Base-by-base conservation (phyloP, 1,284 basidiomycete genomes). In the Malassezia sp. region DNA sequence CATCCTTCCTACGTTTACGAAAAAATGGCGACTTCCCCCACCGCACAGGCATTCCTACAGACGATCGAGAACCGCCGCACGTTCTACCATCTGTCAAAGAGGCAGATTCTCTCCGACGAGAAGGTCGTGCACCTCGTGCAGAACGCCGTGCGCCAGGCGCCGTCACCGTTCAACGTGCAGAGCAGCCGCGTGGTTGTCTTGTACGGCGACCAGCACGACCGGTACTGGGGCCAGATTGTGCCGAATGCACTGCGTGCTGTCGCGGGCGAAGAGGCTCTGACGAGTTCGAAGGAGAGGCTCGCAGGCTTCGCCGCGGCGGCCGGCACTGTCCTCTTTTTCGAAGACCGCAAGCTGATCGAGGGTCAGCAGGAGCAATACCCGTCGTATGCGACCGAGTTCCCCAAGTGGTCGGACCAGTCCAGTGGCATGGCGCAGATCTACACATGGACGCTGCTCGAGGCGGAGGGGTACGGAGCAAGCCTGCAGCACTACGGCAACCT, bases 281-380 rank as follows among this genome's bases (percentile, higher is more conserved):
- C 59, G 12, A 32, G 42, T 7, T 57, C 60, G 6, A 35, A 54
- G 15, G 46, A 44, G 12, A 57, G 63, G 10, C 61, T 75, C 30
- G 60, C 61, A 29, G 56, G 54, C 15, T 75, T 74, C 63, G 58
- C 63, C 38, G 54, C 63, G 9, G 75, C 68, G 9, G 67, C 72
- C 49, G 75, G 74, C 22, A 75, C 76, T 8, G 69, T 76, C 31
- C 52, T 75, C 35, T 73, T 76, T 63, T 76, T 62, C 42, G 65
- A 68, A 41, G 45, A 50, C 28, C 38, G 45, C 18, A 48, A 35
- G 11, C 45, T 56, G 14, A 54, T 70, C 29, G 45, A 66, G 37
- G 50, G 45, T 4, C 42, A 61, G 10, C 70, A 74, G 53, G 63
- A 68, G 23, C 70, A 69, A 5, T 59, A 73, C 43, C 71, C 74